Evolutionary conservation across 2,329 filamentous ascomycete genomes (phyloP).

Genomic region (Fusarium pseudoanthophilum): DNA sequence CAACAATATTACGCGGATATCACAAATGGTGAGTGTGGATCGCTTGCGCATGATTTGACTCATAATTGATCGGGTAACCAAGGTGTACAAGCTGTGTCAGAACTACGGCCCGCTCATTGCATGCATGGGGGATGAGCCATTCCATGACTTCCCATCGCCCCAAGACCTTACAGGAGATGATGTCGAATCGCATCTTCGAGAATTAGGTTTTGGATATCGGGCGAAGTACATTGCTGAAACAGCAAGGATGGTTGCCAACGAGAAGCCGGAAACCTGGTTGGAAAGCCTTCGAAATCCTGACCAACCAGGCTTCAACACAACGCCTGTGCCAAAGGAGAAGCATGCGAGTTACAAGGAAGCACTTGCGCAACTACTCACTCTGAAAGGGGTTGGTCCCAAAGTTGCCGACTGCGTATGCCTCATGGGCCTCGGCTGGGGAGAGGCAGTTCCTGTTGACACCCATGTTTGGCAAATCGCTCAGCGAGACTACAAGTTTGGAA

Average conservation of each 20-base stretch:
- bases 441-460: constrained; percentile 95
- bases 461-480: constrained; percentile 99
- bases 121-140: constrained; percentile 73
- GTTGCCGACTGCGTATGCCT: constrained; percentile 96
- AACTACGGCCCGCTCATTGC: constrained; percentile 85
- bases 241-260: constrained; percentile 75
- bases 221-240: constrained; percentile 93
- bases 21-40: constrained; percentile 77
- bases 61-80: constrained; percentile 43
- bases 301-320: constrained; percentile 65
- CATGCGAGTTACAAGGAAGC: constrained; percentile 78
- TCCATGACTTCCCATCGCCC: constrained; percentile 89
- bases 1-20: constrained; percentile 96
- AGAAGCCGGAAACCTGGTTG: constrained; percentile 79
- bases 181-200: constrained; percentile 84
- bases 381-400: constrained; percentile 94
- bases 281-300: constrained; percentile 81
- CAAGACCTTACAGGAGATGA: constrained; percentile 74
- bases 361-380: constrained; percentile 79
- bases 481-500: constrained; percentile 93
- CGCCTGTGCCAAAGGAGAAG: constrained; percentile 57
- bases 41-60: not conserved
- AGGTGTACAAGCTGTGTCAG: constrained; percentile 86
- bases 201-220: constrained; percentile 92
- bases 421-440: constrained; percentile 96